Percentiles rank a stretch among this genome's conserved stretches.
phyloP scores from a whole-genome alignment of 192 early-diverging fungal genomes.

The Glomus cerebriforme region DNA sequence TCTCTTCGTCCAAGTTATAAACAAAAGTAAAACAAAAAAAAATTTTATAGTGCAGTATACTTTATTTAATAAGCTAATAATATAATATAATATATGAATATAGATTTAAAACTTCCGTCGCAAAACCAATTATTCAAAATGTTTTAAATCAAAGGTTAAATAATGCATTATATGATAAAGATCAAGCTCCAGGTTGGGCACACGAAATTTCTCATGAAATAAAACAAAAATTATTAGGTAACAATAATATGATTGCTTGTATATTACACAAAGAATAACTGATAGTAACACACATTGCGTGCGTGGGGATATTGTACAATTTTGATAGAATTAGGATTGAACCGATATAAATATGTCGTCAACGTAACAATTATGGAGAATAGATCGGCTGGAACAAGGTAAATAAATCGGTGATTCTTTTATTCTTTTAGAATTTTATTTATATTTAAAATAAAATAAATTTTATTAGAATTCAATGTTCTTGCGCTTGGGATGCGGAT shows the following conservation, averaged over 20 bases:
- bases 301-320: background rate
- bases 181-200: conserved; percentile 26
- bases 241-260: background rate
- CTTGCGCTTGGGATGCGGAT: conserved; percentile 2
- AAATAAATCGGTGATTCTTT: too few relatives aligned
- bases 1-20: conserved; percentile 16
- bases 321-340: conserved; percentile 1
- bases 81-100: background rate
- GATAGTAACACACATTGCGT: too few relatives aligned
- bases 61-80: background rate
- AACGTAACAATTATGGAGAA: conserved; percentile 26
- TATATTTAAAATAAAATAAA: too few relatives aligned
- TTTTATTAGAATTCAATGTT: background rate
- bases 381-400: background rate
- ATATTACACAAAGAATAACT: background rate
- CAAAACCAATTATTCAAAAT: background rate
- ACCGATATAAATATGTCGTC: conserved; percentile 19
- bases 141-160: conserved; percentile 9
- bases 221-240: conserved; percentile 24
- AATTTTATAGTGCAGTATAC: background rate
- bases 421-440: too few relatives aligned
- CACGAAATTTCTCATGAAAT: conserved; percentile 18
- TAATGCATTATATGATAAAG: conserved; percentile 8
- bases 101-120: background rate
- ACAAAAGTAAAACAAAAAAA: conserved; percentile 25